These are phyloP conservation scores for Colletotrichum acutatum DNA, from an alignment of 2,329 filamentous ascomycete species.

Conservation along the genomic window DNA sequence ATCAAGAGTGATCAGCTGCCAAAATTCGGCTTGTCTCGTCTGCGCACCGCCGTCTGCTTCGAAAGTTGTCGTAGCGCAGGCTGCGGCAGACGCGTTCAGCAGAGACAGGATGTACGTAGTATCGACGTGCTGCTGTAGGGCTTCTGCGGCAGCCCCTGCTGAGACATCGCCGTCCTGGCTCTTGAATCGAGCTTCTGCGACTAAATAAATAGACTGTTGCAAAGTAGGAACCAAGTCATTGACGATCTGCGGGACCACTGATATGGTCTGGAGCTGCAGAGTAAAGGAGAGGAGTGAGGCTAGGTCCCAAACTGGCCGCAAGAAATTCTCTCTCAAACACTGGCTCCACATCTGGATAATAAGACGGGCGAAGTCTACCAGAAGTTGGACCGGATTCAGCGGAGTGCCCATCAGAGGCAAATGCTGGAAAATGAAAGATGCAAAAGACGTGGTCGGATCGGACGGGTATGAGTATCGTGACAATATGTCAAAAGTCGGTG, in stretches of 20 bases:
- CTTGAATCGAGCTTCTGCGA: conserved; percentile 67
- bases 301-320: conserved; percentile 72
- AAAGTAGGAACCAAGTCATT: conserved; percentile 65
- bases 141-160: conserved; percentile 34
- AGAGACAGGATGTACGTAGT: conserved; percentile 72
- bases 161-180: conserved; percentile 60
- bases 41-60: conserved; percentile 43
- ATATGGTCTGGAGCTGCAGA: conserved; percentile 69
- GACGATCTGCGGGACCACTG: conserved; percentile 69
- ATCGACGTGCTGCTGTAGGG: conserved; percentile 67
- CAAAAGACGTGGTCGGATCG: conserved; percentile 68
- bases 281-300: conserved; percentile 73
- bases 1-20: conserved; percentile 74
- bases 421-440: conserved; percentile 74
- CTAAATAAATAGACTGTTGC: conserved; percentile 69
- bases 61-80: conserved; percentile 59
- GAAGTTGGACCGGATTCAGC: conserved; percentile 63
- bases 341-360: conserved; percentile 75
- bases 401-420: conserved; percentile 67
- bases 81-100: conserved; percentile 71
- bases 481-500: conserved; percentile 75
- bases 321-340: conserved; percentile 72
- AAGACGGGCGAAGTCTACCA: conserved; percentile 72
- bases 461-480: conserved; percentile 74
- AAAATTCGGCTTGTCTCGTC: conserved; percentile 63